Evolutionary conservation across 106 monocot genomes (phyloP).

Genomic region (Triglochin maritima): DNA sequence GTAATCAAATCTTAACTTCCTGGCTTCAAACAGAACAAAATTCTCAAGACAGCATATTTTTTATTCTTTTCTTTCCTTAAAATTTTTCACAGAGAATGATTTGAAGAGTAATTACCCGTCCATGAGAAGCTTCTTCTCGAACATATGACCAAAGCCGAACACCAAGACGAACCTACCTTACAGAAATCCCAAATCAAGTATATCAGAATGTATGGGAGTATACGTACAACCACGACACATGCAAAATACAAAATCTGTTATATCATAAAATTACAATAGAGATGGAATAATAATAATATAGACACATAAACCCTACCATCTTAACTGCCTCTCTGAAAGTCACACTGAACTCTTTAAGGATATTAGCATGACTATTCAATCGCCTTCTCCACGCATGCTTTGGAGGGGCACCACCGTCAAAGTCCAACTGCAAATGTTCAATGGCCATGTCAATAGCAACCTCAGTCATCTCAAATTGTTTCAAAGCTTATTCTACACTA

Average conservation of each 20-base stretch:
- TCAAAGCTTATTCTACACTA: no score
- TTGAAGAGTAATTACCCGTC: slow-evolving; percentile 52
- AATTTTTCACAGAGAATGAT: neutral
- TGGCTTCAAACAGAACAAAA: neutral
- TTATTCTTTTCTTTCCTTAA: no score
- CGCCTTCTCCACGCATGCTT: slow-evolving; percentile 78
- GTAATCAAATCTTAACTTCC: neutral
- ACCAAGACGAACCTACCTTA: slow-evolving; percentile 66
- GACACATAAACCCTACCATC: slow-evolving; percentile 40
- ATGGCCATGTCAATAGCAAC: no score
- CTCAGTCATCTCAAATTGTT: no score
- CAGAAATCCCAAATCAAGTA: slow-evolving; percentile 4
- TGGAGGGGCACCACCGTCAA: slow-evolving; percentile 90
- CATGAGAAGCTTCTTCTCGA: slow-evolving; percentile 96
- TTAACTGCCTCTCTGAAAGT: slow-evolving; percentile 89
- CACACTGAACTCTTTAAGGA: slow-evolving; percentile 90
- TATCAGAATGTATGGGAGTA: neutral
- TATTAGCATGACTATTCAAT: slow-evolving; percentile 87
- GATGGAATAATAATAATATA: neutral
- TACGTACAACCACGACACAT: no score
- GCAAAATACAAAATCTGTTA: no score
- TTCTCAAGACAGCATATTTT: no score
- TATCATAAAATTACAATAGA: neutral
- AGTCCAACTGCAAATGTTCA: slow-evolving; percentile 54
- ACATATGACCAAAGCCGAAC: slow-evolving; percentile 99